Conservation (phyloP, 2,329 filamentous ascomycete species). For the Lasiodiplodia citricola region DNA sequence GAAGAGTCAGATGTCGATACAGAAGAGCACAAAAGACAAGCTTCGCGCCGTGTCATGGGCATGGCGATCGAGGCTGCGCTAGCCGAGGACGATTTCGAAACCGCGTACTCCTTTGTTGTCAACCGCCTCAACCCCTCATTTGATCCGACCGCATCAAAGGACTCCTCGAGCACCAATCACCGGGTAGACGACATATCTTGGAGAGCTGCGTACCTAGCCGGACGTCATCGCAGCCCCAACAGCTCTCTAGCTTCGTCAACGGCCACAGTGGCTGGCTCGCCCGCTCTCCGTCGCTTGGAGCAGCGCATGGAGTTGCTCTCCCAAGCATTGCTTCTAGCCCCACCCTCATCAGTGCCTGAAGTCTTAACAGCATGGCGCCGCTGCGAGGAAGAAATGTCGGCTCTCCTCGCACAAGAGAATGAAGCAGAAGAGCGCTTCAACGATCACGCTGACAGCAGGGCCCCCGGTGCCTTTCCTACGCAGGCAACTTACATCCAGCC, state of each 20-base stretch:
- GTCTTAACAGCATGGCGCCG: conserved; percentile 76
- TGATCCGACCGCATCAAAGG: conserved; percentile 1
- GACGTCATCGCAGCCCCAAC: conserved; percentile 63
- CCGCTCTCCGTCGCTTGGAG: conserved; percentile 70
- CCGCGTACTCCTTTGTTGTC: conserved; percentile 82
- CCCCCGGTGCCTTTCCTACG: conserved; percentile 54
- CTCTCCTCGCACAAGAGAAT: conserved; percentile 68
- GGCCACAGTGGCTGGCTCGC: conserved; percentile 46
- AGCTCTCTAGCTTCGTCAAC: conserved; percentile 44
- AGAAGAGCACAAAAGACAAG: conserved; percentile 44
- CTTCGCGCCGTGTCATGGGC: conserved; percentile 72
- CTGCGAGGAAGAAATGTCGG: conserved; percentile 78
- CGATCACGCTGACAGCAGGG: conserved; percentile 63
- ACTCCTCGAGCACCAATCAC: conserved; percentile 28
- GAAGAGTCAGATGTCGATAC: conserved; percentile 25
- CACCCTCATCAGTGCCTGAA: conserved; percentile 71
- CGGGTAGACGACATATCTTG: conserved; percentile 72
- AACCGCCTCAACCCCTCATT: conserved; percentile 61
- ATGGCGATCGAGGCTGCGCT: conserved; percentile 83
- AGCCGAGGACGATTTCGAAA: conserved; percentile 80
- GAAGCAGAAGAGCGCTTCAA: conserved; percentile 75
- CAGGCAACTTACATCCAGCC: conserved; percentile 41
- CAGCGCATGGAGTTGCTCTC: conserved; percentile 82
- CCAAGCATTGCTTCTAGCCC: conserved; percentile 75
- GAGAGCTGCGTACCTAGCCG: conserved; percentile 79